Base-by-base conservation (phyloP, 331 rosid genomes). In the Ulmus americana region DNA sequence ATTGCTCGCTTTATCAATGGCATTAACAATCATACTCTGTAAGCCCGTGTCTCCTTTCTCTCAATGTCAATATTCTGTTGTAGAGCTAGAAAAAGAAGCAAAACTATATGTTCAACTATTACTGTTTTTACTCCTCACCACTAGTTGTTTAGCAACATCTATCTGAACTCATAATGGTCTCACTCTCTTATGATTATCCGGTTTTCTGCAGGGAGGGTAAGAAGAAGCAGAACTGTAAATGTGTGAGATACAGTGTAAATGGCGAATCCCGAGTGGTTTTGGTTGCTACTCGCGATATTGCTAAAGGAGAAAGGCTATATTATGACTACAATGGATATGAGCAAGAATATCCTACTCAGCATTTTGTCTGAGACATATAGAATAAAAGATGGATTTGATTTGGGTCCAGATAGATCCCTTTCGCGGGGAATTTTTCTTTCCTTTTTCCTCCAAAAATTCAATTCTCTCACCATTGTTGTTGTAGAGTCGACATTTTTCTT, bases 151-250 rank as follows among this genome's bases (percentile, higher is more conserved):
- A 49, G 45, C 43, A 22, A 57, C 47, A 14, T 49, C 50, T 58
- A 48, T 53, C 35, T 41, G 72, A 74, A 67, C 55, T 75, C 35
- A 28, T 28, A 28, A 28, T 65, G 14, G 44, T 68, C 28, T 16
- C 28, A 44, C 51, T 15, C 16, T 8, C n/a, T 20, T 22, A 39
- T 67, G 54, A 9, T 12, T 59, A 51, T 69, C 64, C 56, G 41
- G 69, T 64, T 65, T 64, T 67, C 54, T 86, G 89, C 95, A 89
- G 96, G 84, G 89, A 84, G 50, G 83, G 95, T 58, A 84, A 74
- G 82, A 89, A 82, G 84, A 89, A 89, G 83, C 92, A 70, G 82
- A 87, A 90, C 51, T 86, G 96, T 71, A 88, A 82, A 78, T 88
- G 95, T 71, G 79, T 86, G 82, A 80, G 96, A 77, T 88, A 88